These are phyloP conservation scores for Harringtonia aguacate DNA, from an alignment of 2,329 filamentous ascomycete species.

Conservation along the genomic window DNA sequence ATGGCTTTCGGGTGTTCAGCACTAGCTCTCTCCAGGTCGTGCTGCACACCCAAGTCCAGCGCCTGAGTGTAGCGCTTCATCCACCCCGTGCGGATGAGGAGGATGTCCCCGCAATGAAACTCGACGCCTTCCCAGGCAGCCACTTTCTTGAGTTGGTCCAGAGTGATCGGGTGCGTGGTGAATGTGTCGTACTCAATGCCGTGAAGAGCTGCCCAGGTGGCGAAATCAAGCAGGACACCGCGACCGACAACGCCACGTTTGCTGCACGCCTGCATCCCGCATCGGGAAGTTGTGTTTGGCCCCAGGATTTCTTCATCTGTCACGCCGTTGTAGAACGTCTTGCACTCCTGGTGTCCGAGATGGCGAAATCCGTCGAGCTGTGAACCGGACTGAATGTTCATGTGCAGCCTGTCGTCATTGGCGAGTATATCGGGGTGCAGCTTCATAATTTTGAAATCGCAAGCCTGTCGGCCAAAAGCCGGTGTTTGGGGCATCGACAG, in stretches of 20 bases:
- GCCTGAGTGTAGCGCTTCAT: slow-evolving; percentile 42
- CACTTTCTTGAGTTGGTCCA: slow-evolving; percentile 43
- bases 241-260: slow-evolving; percentile 41
- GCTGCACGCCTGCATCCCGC: slow-evolving; percentile 4
- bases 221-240: slow-evolving; percentile 45
- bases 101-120: slow-evolving; percentile 53
- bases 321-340: slow-evolving; percentile 3
- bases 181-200: slow-evolving; percentile 40
- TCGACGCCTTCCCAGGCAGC: slow-evolving; percentile 51
- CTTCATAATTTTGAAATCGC: slow-evolving; percentile 1
- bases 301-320: background rate
- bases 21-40: slow-evolving; percentile 23
- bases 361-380: slow-evolving; percentile 35
- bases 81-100: slow-evolving; percentile 54
- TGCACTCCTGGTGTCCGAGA: slow-evolving; percentile 2
- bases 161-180: slow-evolving; percentile 39
- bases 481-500: background rate
- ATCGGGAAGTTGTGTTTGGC: background rate
- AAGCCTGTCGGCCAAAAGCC: background rate
- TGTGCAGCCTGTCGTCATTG: slow-evolving; percentile 24
- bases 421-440: background rate
- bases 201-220: slow-evolving; percentile 34
- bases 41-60: slow-evolving; percentile 19
- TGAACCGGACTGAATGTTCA: slow-evolving; percentile 33
- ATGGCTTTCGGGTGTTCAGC: slow-evolving; percentile 6